A percentile compares a stretch with the other conserved stretches of the same genome.
Conservation (phyloP, 805 yeast genomes). For the Yamadazyma sp. region DNA sequence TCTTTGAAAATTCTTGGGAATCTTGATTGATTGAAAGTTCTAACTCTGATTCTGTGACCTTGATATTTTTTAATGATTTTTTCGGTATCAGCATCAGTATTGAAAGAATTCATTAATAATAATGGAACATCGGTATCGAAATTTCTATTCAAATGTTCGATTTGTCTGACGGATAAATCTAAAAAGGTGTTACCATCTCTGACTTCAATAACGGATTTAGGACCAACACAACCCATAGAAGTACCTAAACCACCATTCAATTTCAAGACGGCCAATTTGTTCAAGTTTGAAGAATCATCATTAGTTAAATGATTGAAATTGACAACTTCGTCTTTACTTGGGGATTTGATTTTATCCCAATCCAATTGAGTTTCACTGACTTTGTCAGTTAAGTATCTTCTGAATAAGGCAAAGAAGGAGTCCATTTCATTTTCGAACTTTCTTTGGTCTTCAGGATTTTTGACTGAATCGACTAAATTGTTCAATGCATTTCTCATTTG, state of each 20-base stretch:
- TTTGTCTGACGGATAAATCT: constrained; percentile 94
- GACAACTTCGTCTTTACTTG: constrained; percentile 84
- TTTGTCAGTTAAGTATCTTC: constrained; percentile 87
- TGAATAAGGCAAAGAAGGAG: constrained; percentile 85
- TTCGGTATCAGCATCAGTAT: constrained; percentile 94
- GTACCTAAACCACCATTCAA: constrained; percentile 98
- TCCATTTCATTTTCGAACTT: constrained; percentile 91
- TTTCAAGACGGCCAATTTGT: constrained; percentile 91
- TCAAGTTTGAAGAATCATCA: constrained; percentile 47
- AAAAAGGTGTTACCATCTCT: constrained; percentile 97
- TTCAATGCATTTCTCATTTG: constrained; percentile 97
- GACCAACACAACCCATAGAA: constrained; percentile 99
- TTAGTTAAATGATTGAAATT: constrained; percentile 56
- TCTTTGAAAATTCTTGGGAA: constrained; percentile 95
- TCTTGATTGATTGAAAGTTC: constrained; percentile 96
- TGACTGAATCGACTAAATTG: constrained; percentile 79
- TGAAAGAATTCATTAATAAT: constrained; percentile 96
- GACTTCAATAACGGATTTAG: constrained; percentile 96
- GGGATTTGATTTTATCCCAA: constrained; percentile 96
- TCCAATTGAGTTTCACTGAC: constrained; percentile 81
- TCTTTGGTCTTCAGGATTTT: constrained; percentile 43
- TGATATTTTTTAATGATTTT: constrained; percentile 94
- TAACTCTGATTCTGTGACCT: constrained; percentile 92
- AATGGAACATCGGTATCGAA: constrained; percentile 93
- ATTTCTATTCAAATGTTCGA: constrained; percentile 87